Percentiles rank a stretch among this genome's conserved stretches.
Conservation (phyloP, 208 protist genomes). For the Trypanosoma platydactyli region DNA sequence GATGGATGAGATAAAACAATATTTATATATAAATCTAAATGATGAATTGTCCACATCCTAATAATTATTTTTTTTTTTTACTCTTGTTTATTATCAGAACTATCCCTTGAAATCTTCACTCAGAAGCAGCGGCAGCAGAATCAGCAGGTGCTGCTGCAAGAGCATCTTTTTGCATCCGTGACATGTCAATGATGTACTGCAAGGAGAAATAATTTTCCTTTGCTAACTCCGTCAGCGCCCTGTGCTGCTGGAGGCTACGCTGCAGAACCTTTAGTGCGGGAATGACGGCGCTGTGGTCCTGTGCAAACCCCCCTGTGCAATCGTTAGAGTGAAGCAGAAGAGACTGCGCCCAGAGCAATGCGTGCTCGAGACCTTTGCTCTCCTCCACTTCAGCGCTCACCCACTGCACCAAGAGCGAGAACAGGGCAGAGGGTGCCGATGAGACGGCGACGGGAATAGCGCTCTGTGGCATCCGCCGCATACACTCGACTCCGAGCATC, state of each 20-base stretch:
- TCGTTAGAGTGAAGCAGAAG: constrained; percentile 80
- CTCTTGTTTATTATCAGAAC: too few species aligned
- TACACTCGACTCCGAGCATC: constrained; percentile 72
- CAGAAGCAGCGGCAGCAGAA: not conserved
- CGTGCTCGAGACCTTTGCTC: constrained; percentile 65
- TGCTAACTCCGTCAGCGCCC: constrained; percentile 59
- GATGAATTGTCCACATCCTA: constrained; percentile 5
- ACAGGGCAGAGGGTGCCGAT: constrained; percentile 64
- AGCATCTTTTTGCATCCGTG: constrained; percentile 56
- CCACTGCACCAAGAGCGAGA: constrained; percentile 71
- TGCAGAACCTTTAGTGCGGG: constrained; percentile 72
- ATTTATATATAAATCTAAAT: not conserved
- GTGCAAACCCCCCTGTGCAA: constrained; percentile 46
- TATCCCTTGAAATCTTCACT: constrained; percentile 2
- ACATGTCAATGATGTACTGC: constrained; percentile 79
- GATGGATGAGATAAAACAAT: constrained; percentile 1
- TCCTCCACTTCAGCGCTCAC: constrained; percentile 79
- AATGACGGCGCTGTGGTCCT: constrained; percentile 41
- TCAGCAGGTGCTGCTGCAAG: constrained; percentile 26
- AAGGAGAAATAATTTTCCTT: constrained; percentile 89
- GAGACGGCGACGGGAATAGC: constrained; percentile 84
- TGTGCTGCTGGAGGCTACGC: constrained; percentile 65
- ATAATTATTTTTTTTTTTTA: constrained; percentile 24
- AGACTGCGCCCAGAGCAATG: constrained; percentile 84
- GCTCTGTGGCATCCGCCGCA: constrained; percentile 71